A percentile compares a stretch with the other conserved stretches of the same genome.
Evolutionary conservation across 2,329 filamentous ascomycete genomes (phyloP).

Genomic region (Aaosphaeria pasadenensis): DNA sequence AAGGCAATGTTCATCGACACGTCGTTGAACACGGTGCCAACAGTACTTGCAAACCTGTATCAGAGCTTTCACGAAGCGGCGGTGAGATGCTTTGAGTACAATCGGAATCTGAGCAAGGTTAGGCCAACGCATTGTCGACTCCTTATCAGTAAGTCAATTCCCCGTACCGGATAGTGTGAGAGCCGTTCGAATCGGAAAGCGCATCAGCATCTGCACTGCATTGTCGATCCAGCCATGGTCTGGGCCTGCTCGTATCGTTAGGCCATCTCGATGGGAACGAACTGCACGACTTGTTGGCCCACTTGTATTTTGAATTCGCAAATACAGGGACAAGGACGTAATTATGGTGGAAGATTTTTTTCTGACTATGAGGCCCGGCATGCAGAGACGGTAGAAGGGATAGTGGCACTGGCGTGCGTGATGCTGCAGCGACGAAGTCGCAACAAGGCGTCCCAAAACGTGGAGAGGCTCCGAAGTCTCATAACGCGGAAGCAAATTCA

Average conservation of each 20-base stretch:
- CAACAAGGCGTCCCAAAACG: conserved; percentile 48
- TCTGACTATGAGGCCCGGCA: too few species aligned
- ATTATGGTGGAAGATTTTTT: not conserved
- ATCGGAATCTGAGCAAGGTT: conserved; percentile 54
- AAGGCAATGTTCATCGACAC: conserved; percentile 83
- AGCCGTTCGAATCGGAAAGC: conserved; percentile 10
- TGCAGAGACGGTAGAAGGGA: conserved; percentile 61
- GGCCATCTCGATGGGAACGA: too few species aligned
- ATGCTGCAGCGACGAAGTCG: conserved; percentile 58
- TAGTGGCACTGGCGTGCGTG: conserved; percentile 62
- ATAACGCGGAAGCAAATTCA: conserved; percentile 60
- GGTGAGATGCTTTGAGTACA: conserved; percentile 65
- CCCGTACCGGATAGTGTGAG: conserved; percentile 10
- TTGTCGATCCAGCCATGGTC: conserved; percentile 15
- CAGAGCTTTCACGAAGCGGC: conserved; percentile 75
- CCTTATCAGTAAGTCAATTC: conserved; percentile 53
- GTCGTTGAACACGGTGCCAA: conserved; percentile 66
- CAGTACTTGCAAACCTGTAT: conserved; percentile 72
- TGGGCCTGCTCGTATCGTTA: too few species aligned
- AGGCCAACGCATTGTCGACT: conserved; percentile 59
- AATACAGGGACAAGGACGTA: not conserved
- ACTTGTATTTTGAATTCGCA: too few species aligned
- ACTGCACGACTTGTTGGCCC: too few species aligned
- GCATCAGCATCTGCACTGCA: conserved; percentile 12
- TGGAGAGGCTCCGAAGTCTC: conserved; percentile 37